These are phyloP conservation scores for Phialemonium atrogriseum DNA, from an alignment of 2,329 filamentous ascomycete species.

Conservation along the genomic window DNA sequence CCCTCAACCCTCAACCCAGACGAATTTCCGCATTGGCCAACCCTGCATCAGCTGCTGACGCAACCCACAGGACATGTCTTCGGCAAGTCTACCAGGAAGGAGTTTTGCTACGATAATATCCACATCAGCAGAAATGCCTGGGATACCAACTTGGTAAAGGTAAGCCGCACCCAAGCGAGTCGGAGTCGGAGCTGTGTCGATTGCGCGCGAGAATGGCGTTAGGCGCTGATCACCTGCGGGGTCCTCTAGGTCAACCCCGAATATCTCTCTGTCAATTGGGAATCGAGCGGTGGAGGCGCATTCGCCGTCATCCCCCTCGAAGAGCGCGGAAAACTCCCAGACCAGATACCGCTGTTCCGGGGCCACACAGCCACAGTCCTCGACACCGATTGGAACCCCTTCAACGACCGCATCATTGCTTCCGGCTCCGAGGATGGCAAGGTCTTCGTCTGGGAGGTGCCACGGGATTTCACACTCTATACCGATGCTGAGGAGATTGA, in stretches of 20 bases:
- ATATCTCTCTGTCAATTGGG: slow-evolving; percentile 97
- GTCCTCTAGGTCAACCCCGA: slow-evolving; percentile 77
- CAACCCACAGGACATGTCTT: slow-evolving; percentile 80
- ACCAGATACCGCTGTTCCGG: slow-evolving; percentile 88
- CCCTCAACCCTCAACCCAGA: not conserved
- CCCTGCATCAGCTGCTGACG: slow-evolving; percentile 19
- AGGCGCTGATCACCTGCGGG: not conserved
- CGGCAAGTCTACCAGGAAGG: slow-evolving; percentile 90
- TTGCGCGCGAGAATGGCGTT: too few species aligned
- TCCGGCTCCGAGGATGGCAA: slow-evolving; percentile 96
- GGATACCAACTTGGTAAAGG: slow-evolving; percentile 98
- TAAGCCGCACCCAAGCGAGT: too few species aligned
- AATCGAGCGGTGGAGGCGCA: slow-evolving; percentile 87
- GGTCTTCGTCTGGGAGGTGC: slow-evolving; percentile 94
- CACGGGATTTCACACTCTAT: slow-evolving; percentile 75
- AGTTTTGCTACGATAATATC: slow-evolving; percentile 97
- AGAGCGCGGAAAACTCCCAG: slow-evolving; percentile 84
- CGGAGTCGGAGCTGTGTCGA: too few species aligned
- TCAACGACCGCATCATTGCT: slow-evolving; percentile 87
- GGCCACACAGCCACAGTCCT: slow-evolving; percentile 93
- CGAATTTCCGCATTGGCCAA: too few species aligned
- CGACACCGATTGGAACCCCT: slow-evolving; percentile 97
- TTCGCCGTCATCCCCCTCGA: slow-evolving; percentile 91
- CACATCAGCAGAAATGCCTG: slow-evolving; percentile 97
- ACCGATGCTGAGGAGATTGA: slow-evolving; percentile 76